Evolutionary conservation across 768 basidiomycete genomes (phyloP), one percentile per base, ranked within the genome.

Genomic region (Mycena galericulata): DNA sequence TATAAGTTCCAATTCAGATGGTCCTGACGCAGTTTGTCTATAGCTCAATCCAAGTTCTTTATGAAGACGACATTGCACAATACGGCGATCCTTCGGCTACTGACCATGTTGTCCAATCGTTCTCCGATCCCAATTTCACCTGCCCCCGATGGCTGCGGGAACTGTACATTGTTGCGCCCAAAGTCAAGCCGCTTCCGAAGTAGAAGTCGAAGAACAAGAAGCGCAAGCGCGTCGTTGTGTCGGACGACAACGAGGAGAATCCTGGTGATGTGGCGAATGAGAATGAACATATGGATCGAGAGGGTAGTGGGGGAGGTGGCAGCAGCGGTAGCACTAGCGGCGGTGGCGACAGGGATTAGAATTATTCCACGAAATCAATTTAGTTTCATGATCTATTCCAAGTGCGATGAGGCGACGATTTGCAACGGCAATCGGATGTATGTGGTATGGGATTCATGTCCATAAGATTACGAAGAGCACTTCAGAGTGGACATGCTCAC

Each of bases 101-200:
- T 15, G 46, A 49, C 4, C 17, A 60, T 17, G 20, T 24, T 2
- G 22, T 47, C 14, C 34, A 60, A 24, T 60, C 46, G 4, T 60
- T 60, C 59, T 36, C 59, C 47, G 46, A 60, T 34, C 59, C 59
- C 10, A 49, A 49, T 24, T 60, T 60, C 46, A 50, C 46, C 46
- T 60, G 59, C 46, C 59, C 59, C 15, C 32, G 30, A 3, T 60
- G 59, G 59, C 46, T 60, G 14, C 46, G 59, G 22, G 59, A 60
- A 32, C 59, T 60, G 15, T 50, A 49, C 59, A 49, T 18, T 22
- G 46, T 60, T 5, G 59, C 59, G 6, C 59, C 47, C 38, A 30
- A 60, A 26, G 46, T 60, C 32, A 60, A 60, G 14, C 46, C 24
- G 34, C 59, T 60, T 32, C 59, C 59, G 14, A 60, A 60, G 59